Evolutionary conservation across 768 basidiomycete species (phyloP).

Genomic region (Leccinum olivaceopallidum): DNA sequence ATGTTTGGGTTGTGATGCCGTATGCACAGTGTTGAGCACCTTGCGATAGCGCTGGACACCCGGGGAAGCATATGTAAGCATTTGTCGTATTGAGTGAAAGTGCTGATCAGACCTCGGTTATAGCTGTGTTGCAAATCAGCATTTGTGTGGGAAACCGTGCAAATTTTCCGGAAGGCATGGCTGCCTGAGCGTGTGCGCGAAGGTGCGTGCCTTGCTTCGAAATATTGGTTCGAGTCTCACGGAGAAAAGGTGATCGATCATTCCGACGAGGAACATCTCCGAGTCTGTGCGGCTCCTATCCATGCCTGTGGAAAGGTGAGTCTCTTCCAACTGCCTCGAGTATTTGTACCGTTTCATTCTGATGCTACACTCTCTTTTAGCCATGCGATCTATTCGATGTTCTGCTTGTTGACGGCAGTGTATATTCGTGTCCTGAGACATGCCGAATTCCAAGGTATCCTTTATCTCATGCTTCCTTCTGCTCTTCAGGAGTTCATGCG

Average conservation of each 20-base stretch:
- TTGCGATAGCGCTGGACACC: slow-evolving; percentile 52
- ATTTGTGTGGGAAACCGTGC: slow-evolving; percentile 59
- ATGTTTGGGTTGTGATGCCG: background rate
- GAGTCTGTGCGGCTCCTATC: slow-evolving; percentile 50
- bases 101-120: background rate
- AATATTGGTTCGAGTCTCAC: background rate
- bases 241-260: slow-evolving; percentile 46
- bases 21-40: background rate
- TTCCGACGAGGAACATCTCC: slow-evolving; percentile 47
- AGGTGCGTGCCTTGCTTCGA: slow-evolving; percentile 34
- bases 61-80: slow-evolving; percentile 53
- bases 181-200: slow-evolving; percentile 52
- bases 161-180: slow-evolving; percentile 46
- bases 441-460: slow-evolving; percentile 48
- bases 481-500: background rate
- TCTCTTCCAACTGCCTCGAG: too few relatives aligned
- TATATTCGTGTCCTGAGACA: slow-evolving; percentile 41
- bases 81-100: background rate
- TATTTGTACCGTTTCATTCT: background rate
- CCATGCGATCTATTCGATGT: slow-evolving; percentile 40
- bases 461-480: background rate
- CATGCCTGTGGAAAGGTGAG: slow-evolving; percentile 59
- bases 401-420: slow-evolving; percentile 27
- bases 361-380: slow-evolving; percentile 24
- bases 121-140: slow-evolving; percentile 52